phyloP scores from a whole-genome alignment of 768 basidiomycete species.

The Cyclocybe aegerita region DNA sequence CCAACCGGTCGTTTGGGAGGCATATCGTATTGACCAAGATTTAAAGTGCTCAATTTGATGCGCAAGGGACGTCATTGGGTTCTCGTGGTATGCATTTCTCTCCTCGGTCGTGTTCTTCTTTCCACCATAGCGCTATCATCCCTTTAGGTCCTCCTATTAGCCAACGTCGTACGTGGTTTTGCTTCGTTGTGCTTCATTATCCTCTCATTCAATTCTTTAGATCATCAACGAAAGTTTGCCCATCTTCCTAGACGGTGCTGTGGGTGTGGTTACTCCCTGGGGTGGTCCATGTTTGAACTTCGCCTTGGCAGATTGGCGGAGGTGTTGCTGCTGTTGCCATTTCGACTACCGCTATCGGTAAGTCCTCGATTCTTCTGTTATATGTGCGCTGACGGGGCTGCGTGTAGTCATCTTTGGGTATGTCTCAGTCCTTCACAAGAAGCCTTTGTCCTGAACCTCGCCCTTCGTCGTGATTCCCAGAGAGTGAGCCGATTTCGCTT shows the following conservation, averaged over 20 bases:
- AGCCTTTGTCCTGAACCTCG: no score
- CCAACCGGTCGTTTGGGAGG: background rate
- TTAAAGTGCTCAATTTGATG: constrained; percentile 54
- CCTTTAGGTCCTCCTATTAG: constrained; percentile 73
- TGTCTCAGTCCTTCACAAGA: constrained; percentile 16
- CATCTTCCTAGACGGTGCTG: constrained; percentile 78
- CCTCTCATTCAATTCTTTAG: constrained; percentile 28
- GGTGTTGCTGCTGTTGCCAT: constrained; percentile 75
- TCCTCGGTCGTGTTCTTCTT: background rate
- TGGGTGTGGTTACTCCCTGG: constrained; percentile 26
- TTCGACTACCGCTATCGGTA: constrained; percentile 75
- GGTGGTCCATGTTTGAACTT: background rate
- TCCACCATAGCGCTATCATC: background rate
- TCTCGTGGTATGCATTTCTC: constrained; percentile 62
- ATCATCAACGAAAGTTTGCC: constrained; percentile 83
- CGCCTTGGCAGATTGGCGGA: constrained; percentile 43
- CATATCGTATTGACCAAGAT: background rate
- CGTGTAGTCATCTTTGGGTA: constrained; percentile 81
- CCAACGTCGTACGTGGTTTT: constrained; percentile 70
- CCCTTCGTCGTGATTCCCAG: constrained; percentile 28
- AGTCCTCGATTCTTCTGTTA: constrained; percentile 9
- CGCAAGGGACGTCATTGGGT: constrained; percentile 86
- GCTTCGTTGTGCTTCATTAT: background rate
- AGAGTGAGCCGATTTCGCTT: constrained; percentile 50
- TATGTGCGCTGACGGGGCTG: constrained; percentile 1